phyloP scores from a whole-genome alignment of 257 asterid species.

The Misopates orontium region DNA sequence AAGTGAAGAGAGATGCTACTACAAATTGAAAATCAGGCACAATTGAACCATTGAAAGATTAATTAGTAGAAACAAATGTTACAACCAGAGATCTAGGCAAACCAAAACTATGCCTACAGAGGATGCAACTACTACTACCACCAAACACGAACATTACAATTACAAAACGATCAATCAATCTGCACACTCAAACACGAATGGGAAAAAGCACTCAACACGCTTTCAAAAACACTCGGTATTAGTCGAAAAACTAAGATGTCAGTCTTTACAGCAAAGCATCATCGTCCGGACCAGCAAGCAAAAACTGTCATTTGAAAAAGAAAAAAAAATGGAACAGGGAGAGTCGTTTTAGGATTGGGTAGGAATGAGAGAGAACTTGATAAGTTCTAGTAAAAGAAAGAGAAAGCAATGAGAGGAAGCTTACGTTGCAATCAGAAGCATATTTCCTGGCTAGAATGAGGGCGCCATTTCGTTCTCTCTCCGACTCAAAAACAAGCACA shows the following conservation, averaged over 20 bases:
- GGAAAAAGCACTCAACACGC: conserved; percentile 4
- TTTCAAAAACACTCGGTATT: conserved; percentile 16
- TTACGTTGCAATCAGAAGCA: conserved; percentile 90
- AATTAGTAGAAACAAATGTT: conserved; percentile 45
- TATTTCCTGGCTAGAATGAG: conserved; percentile 72
- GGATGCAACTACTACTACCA: conserved; percentile 40
- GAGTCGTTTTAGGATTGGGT: not conserved
- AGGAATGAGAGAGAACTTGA: not conserved
- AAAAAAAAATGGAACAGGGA: too few species aligned
- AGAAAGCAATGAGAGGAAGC: conserved; percentile 25
- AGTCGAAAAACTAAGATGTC: conserved; percentile 38
- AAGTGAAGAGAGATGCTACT: not conserved
- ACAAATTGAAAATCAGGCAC: conserved; percentile 27
- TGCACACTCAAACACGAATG: not conserved
- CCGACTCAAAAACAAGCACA: conserved; percentile 84
- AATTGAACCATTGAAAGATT: conserved; percentile 35
- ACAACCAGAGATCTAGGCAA: conserved; percentile 73
- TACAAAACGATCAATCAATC: conserved; percentile 31
- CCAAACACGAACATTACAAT: conserved; percentile 33
- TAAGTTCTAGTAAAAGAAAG: too few species aligned
- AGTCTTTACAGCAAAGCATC: conserved; percentile 77
- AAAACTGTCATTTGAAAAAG: conserved; percentile 51
- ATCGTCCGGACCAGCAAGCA: conserved; percentile 96
- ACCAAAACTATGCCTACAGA: conserved; percentile 68
- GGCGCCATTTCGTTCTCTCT: conserved; percentile 79